These are phyloP conservation scores for Ballota nigra DNA, from an alignment of 257 asterid genomes.

Conservation along the genomic window DNA sequence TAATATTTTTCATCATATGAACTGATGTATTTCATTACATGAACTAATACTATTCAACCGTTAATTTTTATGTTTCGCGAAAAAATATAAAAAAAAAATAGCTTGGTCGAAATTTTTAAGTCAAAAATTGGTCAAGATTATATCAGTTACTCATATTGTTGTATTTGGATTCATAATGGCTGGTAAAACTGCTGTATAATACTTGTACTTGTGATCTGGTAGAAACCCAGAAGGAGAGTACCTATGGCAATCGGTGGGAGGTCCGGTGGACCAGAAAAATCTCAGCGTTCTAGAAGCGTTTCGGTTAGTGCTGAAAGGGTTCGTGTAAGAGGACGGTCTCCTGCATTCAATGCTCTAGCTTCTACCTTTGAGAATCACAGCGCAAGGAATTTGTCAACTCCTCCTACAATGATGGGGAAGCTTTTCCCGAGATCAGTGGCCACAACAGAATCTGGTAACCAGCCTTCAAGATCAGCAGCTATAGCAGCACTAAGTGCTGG, in stretches of 20 bases:
- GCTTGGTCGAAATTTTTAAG: too few relatives aligned
- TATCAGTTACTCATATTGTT: too few relatives aligned
- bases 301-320: conserved; percentile 79
- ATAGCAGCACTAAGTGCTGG: conserved; percentile 62
- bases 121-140: too few relatives aligned
- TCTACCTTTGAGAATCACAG: conserved; percentile 76
- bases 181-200: background rate
- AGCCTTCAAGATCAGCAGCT: conserved; percentile 72
- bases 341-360: conserved; percentile 94
- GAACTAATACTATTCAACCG: too few relatives aligned
- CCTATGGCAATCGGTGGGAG: conserved; percentile 56
- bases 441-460: conserved; percentile 51
- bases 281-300: conserved; percentile 94
- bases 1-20: background rate
- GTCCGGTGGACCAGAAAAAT: conserved; percentile 68
- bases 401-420: conserved; percentile 87
- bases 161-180: background rate
- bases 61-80: too few relatives aligned
- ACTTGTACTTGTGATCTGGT: conserved; percentile 15
- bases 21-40: too few relatives aligned
- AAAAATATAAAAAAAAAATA: too few relatives aligned
- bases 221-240: conserved; percentile 82
- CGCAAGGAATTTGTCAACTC: conserved; percentile 86
- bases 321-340: conserved; percentile 96
- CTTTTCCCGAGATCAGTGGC: conserved; percentile 66